Percentiles rank a stretch among this genome's conserved stretches.
These are phyloP conservation scores for Hexamita inflata DNA, from an alignment of 208 protist genomes.

Conservation along the genomic window DNA sequence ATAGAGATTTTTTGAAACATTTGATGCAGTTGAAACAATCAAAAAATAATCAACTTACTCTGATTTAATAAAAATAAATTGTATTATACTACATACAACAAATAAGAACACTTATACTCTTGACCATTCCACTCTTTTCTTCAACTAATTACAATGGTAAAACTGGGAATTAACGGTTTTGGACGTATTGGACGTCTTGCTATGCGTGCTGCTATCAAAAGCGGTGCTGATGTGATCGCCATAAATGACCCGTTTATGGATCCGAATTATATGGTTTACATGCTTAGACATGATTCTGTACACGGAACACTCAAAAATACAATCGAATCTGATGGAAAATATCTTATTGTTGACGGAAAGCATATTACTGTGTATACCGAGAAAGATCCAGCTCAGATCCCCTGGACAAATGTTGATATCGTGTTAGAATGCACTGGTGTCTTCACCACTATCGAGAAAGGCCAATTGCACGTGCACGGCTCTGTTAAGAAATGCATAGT, in stretches of 20 bases:
- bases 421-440: conserved; percentile 95
- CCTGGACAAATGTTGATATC: conserved; percentile 63
- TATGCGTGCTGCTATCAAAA: conserved; percentile 53
- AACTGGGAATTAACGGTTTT: conserved; percentile 70
- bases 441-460: conserved; percentile 73
- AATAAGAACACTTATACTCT: too few species aligned
- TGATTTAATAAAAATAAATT: too few species aligned
- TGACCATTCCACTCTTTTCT: too few species aligned
- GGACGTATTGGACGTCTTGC: conserved; percentile 74
- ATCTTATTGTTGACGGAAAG: conserved; percentile 52
- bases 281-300: conserved; percentile 77
- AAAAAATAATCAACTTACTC: too few species aligned
- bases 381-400: neutral
- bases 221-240: conserved; percentile 26
- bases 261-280: conserved; percentile 71
- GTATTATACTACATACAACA: too few species aligned
- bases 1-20: too few species aligned
- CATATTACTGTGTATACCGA: conserved; percentile 37
- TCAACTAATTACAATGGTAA: too few species aligned
- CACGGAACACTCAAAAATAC: conserved; percentile 67
- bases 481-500: conserved; percentile 94
- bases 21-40: too few species aligned
- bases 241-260: conserved; percentile 80
- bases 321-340: conserved; percentile 41
- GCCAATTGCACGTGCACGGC: conserved; percentile 68